Base-by-base conservation (phyloP, 2,329 filamentous ascomycete genomes). In the Plectosphaerella cucumerina region DNA sequence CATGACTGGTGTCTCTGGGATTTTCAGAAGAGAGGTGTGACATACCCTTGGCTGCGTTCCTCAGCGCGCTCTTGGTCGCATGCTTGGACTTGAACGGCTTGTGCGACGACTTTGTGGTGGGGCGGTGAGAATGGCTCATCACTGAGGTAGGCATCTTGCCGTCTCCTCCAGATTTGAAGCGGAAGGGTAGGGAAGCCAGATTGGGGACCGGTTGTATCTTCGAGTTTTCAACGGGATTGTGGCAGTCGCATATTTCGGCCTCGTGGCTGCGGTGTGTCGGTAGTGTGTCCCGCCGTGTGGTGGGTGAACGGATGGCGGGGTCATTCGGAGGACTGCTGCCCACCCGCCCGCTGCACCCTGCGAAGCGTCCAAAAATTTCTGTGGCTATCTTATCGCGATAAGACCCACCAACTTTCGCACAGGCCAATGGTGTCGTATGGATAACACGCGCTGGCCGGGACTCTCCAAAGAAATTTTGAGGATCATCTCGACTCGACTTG, bases 51-150 rank as follows among this genome's bases (percentile, higher is more conserved):
- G 85, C 81, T 58, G 84, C 78, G 58, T 96, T 90, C 67, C 94
- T 90, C 64, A 97, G 70, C 52, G 90, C 82, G 63, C 89, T 85
- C 70, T 97, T 97, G 55, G 89, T 90, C 39, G 92, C 83, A 75
- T 96, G 92, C 67, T 86, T 86, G 52, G 90, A 90, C 73, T 99
- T 99, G 80, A 92, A 99, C 22, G 86, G 69, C 77, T 99, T 99
- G 73, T 96, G 85, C 58, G 81, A 74, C 62, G 84, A 77, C 78
- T 97, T 99, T 49, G 92, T 96, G 52, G 92, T 97, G 64, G 89
- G 89, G 68, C 93, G 83, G 71, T 99, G 94, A 65, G 93, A 92
- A 71, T 97, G 90, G 59, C 75, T 77, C 68, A 74, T 73, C 64
- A 82, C 78, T 54, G 79, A 76, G 70, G 84, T 81, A 65, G 89